A percentile compares a stretch with the other conserved stretches of the same genome.
phyloP scores from a whole-genome alignment of 78 protist genomes.

The Anaeramoeba ignava region DNA sequence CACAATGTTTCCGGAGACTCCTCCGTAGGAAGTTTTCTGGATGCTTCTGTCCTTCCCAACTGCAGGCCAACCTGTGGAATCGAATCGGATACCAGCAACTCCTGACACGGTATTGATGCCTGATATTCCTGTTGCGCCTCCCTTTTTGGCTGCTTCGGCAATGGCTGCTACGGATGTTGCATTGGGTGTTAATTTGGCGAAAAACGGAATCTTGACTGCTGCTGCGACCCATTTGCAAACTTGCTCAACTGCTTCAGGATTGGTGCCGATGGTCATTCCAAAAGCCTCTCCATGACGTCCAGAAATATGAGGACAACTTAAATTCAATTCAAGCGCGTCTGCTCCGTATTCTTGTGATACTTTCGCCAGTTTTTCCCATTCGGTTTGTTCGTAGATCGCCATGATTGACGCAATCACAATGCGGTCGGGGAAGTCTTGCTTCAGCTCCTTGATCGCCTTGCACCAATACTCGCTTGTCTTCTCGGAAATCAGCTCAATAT shows the following conservation, averaged over 20 bases:
- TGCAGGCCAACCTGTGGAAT: not conserved
- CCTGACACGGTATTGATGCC: constrained; percentile 18
- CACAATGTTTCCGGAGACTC: constrained; percentile 6
- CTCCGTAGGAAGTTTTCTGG: constrained; percentile 14
- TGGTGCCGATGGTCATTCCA: not conserved
- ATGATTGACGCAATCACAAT: constrained; percentile 25
- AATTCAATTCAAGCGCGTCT: constrained; percentile 22
- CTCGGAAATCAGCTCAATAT: constrained; percentile 87
- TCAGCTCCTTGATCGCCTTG: constrained; percentile 7
- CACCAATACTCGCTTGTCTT: constrained; percentile 80
- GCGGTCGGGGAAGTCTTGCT: constrained; percentile 21
- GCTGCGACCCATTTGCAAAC: constrained; percentile 2
- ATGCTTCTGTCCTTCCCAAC: constrained; percentile 18
- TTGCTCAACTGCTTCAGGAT: not conserved
- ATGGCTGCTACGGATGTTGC: not conserved
- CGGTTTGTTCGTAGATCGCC: constrained; percentile 5
- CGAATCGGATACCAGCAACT: not conserved
- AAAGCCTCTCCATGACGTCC: not conserved
- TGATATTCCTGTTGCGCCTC: constrained; percentile 14
- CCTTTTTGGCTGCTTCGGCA: constrained; percentile 16
- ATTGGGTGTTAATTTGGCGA: constrained; percentile 19
- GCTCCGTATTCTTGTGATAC: constrained; percentile 3
- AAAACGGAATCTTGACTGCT: constrained; percentile 2
- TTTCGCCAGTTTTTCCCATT: constrained; percentile 20
- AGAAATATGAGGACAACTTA: constrained; percentile 13